Conservation (phyloP, 2,329 filamentous ascomycete species). For the Zymoseptoria pseudotritici region DNA sequence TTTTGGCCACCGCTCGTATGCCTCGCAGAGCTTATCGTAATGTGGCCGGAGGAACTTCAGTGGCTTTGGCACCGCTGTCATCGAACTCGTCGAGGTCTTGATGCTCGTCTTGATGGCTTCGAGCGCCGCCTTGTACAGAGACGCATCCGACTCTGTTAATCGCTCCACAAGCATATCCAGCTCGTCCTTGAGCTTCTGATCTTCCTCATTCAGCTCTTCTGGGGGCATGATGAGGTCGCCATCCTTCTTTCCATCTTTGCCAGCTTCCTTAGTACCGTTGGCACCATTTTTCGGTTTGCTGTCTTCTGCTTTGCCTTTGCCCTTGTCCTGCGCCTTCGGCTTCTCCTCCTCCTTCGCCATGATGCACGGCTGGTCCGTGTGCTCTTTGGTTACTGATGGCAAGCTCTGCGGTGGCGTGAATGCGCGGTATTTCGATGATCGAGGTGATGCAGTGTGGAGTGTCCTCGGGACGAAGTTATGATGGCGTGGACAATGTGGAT, state of each 20-base stretch:
- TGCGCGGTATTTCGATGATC: neutral
- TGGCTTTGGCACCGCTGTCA: conserved; percentile 98
- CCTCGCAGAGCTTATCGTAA: conserved; percentile 77
- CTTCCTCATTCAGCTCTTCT: conserved; percentile 94
- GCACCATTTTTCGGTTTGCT: conserved; percentile 52
- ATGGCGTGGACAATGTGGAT: neutral
- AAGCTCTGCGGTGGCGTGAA: neutral
- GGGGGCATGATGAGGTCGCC: conserved; percentile 63
- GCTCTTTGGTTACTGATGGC: conserved; percentile 1
- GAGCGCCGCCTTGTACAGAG: conserved; percentile 83
- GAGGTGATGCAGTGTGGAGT: neutral
- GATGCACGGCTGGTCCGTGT: conserved; percentile 34
- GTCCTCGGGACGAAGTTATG: neutral
- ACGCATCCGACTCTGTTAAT: conserved; percentile 77
- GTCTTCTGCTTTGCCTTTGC: conserved; percentile 81
- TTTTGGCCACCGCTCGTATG: conserved; percentile 83
- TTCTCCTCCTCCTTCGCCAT: conserved; percentile 91
- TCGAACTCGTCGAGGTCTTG: conserved; percentile 97
- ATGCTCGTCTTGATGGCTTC: conserved; percentile 98
- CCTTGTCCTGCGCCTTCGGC: conserved; percentile 80
- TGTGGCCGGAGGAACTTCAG: conserved; percentile 96
- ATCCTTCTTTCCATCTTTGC: conserved; percentile 64
- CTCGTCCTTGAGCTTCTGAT: conserved; percentile 96
- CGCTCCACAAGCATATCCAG: conserved; percentile 97
- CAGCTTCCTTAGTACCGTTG: conserved; percentile 46